phyloP scores from a whole-genome alignment of 306 rosid species.

The Glycine latifolia region DNA sequence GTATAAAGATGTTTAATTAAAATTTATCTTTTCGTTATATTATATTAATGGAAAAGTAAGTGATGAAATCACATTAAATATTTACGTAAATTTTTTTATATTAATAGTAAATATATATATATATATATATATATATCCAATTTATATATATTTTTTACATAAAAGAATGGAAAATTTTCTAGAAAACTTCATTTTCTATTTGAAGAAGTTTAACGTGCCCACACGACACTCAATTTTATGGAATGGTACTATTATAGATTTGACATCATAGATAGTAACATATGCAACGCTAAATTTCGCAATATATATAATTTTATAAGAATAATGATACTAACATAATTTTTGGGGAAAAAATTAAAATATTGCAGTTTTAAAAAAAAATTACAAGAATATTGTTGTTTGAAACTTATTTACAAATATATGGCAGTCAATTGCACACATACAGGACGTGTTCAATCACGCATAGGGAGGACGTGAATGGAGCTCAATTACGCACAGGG shows the following conservation, averaged over 20 bases:
- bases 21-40: too few species aligned
- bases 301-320: neutral
- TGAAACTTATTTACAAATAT: too few species aligned
- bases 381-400: too few species aligned
- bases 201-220: neutral
- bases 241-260: neutral
- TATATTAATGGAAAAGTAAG: neutral
- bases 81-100: neutral
- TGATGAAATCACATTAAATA: neutral
- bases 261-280: neutral
- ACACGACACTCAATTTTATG: neutral
- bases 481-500: too few species aligned
- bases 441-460: too few species aligned
- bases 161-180: neutral
- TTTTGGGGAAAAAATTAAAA: too few species aligned
- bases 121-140: too few species aligned
- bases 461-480: too few species aligned
- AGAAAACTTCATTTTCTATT: neutral
- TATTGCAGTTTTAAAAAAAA: too few species aligned
- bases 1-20: neutral
- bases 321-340: neutral
- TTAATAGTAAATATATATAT: too few species aligned
- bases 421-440: too few species aligned
- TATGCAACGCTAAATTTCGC: neutral
- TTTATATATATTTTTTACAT: neutral